Base-by-base conservation (phyloP, 1,284 basidiomycete genomes). In the Heterobasidion annosum region DNA sequence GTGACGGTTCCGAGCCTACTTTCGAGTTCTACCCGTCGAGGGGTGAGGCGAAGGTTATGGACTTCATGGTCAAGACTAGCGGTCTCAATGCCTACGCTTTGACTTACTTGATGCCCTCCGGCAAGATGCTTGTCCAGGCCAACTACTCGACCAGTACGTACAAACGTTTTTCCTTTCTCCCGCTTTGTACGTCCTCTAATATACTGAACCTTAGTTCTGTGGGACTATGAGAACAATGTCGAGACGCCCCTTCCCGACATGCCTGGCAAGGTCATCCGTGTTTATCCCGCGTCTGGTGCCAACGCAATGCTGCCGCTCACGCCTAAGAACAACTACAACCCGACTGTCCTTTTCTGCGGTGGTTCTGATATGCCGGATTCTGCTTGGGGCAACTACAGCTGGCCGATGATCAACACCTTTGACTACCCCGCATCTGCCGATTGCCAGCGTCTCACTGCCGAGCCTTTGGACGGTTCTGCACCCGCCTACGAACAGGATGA, bases 221-320 rank as follows among this genome's bases (percentile, higher is more conserved):
- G 82, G 82, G 76, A 88, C 57, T 74, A 77, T 33, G 58, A 65
- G 2, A 75, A 71, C 53, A 87, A 86, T 65, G 62, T 70, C 43
- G 89, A 93, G 68, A 83, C 73, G 0, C 63, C 67, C 4, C 72
- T 85, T 2, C 84, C 82, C 1, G 66, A 74, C 59, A 85, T 87
- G 84, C 85, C 85, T 1, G 69, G 69, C 25, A 65, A 77, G 54
- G 83, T 93, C 52, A 78, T 82, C 45, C 87, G 92, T 54, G 91
- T 95, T 34, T 98, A 98, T 72, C 95, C 95, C 40, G 94, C 91
- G 0, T 95, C 93, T 1, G 94, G 87, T 54, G 94, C 89, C 10
- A 83, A 82, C 1, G 90, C 88, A 52, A 93, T 98, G 91, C 73
- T 96, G 7, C 94, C 95, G 1, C 75, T 98, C 43, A 94, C 91